A percentile compares a stretch with the other conserved stretches of the same genome.
Conservation (phyloP, 169 alveolate genomes). For the Plasmodium inui region DNA sequence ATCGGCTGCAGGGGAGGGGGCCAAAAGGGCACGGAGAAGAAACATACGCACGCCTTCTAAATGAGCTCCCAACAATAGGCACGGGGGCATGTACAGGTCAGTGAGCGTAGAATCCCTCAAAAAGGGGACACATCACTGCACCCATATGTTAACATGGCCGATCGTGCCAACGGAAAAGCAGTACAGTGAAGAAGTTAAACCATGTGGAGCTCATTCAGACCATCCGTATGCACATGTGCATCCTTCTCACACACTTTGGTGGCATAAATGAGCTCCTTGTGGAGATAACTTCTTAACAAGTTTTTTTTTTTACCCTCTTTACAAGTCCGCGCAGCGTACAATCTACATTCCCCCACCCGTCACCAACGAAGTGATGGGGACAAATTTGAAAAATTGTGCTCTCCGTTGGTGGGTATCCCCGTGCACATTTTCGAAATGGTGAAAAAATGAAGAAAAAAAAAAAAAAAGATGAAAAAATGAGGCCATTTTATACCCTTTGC, state of each 20-base stretch:
- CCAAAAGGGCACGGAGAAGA: not conserved
- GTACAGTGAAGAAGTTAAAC: not conserved
- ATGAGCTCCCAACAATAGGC: not conserved
- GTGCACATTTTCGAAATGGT: not conserved
- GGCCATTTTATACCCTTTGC: not conserved
- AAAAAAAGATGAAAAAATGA: not conserved
- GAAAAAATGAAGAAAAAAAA: not conserved
- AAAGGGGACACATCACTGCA: not conserved
- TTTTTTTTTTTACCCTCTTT: not conserved
- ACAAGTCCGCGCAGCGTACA: not conserved
- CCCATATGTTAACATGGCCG: not conserved
- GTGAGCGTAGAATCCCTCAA: not conserved
- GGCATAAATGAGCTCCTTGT: not conserved
- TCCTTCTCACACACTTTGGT: not conserved
- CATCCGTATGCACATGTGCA: not conserved
- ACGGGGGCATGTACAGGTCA: not conserved
- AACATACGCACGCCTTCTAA: not conserved
- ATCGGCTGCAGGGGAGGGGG: not conserved
- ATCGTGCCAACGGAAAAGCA: not conserved
- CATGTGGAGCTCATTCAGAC: not conserved
- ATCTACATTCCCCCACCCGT: not conserved
- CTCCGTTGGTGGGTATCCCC: not conserved
- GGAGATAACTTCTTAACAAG: not conserved
- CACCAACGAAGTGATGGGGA: not conserved
- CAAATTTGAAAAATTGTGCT: not conserved